Evolutionary conservation across 345 rosid genomes (phyloP).

Genomic region (Arabis hirsuta): DNA sequence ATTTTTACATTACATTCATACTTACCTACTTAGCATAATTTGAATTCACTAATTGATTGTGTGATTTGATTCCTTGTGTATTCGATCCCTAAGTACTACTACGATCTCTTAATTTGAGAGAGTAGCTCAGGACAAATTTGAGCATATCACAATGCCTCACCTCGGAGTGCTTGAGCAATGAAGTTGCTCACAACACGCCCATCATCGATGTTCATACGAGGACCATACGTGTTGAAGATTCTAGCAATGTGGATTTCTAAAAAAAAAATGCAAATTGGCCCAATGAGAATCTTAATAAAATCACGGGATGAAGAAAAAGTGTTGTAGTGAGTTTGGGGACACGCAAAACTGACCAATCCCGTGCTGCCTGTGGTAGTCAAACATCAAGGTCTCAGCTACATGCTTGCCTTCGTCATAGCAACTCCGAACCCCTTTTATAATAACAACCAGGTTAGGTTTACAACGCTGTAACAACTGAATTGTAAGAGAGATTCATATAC

Average conservation of each 20-base stretch:
- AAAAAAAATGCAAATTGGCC: not conserved
- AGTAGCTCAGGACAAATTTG: no score
- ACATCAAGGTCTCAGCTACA: slow-evolving; percentile 96
- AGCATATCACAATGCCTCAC: no score
- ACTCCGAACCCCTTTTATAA: slow-evolving; percentile 74
- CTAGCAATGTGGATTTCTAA: slow-evolving; percentile 94
- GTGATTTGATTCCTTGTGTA: no score
- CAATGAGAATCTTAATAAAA: slow-evolving; percentile 14
- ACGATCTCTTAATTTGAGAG: no score
- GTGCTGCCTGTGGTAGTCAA: slow-evolving; percentile 97
- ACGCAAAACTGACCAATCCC: slow-evolving; percentile 65
- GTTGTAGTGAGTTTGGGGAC: not conserved
- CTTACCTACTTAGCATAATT: no score
- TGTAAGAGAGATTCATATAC: slow-evolving; percentile 22
- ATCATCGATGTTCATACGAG: slow-evolving; percentile 96
- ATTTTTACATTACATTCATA: no score
- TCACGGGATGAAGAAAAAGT: not conserved
- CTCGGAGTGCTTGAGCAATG: slow-evolving; percentile 94
- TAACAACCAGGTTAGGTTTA: not conserved
- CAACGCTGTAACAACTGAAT: not conserved
- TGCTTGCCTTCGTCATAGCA: slow-evolving; percentile 99
- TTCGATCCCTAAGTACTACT: no score
- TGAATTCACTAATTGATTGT: no score
- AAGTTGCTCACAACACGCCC: slow-evolving; percentile 99
- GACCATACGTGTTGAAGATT: slow-evolving; percentile 97